These are phyloP conservation scores for Terfezia claveryi DNA, from an alignment of 495 filamentous ascomycete species.

Conservation along the genomic window DNA sequence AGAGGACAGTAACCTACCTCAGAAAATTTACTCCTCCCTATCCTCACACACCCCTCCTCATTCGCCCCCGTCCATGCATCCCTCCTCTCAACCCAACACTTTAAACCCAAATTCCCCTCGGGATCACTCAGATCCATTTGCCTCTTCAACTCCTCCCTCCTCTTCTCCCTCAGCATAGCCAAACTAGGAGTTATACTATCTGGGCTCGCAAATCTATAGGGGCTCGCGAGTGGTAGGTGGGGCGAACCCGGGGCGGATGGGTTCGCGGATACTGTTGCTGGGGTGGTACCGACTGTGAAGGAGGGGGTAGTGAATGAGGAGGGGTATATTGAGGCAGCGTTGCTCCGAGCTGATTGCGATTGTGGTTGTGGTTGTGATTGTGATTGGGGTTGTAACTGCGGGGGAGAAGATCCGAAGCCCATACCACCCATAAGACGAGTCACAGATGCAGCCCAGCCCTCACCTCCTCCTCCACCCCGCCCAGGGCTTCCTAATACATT, in stretches of 20 bases:
- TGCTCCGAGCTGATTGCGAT: background rate
- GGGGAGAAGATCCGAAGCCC: background rate
- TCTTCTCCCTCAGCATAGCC: too few relatives aligned
- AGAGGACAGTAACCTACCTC: slow-evolving; percentile 1
- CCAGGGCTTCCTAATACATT: background rate
- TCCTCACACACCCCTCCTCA: slow-evolving; percentile 12
- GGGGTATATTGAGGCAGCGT: background rate
- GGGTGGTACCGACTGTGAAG: background rate
- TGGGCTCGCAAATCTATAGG: too few relatives aligned
- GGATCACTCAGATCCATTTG: too few relatives aligned
- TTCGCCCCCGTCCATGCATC: slow-evolving; percentile 75
- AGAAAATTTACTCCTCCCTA: slow-evolving; percentile 14
- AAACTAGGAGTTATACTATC: too few relatives aligned
- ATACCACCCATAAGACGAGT: background rate
- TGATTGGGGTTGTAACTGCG: background rate
- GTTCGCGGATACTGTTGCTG: too few relatives aligned
- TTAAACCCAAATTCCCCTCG: slow-evolving; percentile 59
- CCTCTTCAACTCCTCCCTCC: too few relatives aligned
- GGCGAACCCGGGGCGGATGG: too few relatives aligned
- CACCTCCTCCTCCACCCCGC: background rate
- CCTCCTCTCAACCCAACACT: slow-evolving; percentile 48
- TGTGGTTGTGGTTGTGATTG: background rate
- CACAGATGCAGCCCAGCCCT: background rate
- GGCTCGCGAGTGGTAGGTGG: too few relatives aligned
- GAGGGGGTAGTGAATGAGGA: background rate